Evolutionary conservation across 129 eudicot species (phyloP), one percentile per base, ranked within the genome.

Genomic region (Lactuca sativa): DNA sequence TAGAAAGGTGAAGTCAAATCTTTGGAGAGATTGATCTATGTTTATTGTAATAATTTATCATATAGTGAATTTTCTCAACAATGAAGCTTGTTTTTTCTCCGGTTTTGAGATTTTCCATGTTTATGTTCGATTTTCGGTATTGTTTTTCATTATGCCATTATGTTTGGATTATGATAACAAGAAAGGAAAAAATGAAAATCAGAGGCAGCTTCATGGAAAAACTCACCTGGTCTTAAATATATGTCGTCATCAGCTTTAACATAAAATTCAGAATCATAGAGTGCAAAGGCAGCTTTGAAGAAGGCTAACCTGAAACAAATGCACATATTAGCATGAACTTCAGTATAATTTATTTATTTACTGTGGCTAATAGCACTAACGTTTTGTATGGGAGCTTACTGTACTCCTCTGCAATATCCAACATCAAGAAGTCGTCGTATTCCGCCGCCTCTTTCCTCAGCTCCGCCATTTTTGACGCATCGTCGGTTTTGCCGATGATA

Each of bases 211-310:
- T 51, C 57, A 51, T 56, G 34, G 11, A 66, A 66, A 18, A 10
- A 69, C 31, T 69, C 65, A 87, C 90, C 87, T 71, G 95, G 90
- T 52, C 95, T 81, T 76, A 87, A 25, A 75, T 86, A 86, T 58
- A 86, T 83, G 74, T 86, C 92, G 66, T 86, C 92, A 68, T 80
- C 92, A 77, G 87, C 95, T 82, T 87, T 87, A 57, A 84, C 87
- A 74, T 81, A 87, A 74, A 78, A 84, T 71, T 87, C 90, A 56
- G 90, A 82, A 54, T 87, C 90, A 17, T 81, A 84, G 51, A 87
- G 87, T 59, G 82, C 69, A 77, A 63, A 87, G 2, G 90, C 87
- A 59, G 87, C 90, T 79, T 84, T 84, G 77, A 87, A 87, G 75
- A 81, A 87, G 56, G 87, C 89, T 74, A 87, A 63, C 64, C 95